Base-by-base conservation (phyloP, 2,329 filamentous ascomycete species). In the Chalaropsis ovoidea region DNA sequence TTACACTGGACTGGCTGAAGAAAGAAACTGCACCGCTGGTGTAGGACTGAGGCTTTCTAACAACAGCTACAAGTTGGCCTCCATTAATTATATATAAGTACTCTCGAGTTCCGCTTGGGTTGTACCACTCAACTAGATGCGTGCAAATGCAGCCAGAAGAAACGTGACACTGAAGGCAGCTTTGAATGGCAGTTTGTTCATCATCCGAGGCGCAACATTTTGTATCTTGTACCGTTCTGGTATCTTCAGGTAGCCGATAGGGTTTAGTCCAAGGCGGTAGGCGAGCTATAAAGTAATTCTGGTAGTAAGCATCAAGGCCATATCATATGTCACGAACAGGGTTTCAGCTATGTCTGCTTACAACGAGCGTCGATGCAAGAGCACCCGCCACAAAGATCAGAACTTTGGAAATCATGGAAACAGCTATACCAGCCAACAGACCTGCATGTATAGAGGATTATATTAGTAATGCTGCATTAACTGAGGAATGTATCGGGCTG, bases 1-100 rank as follows among this genome's bases (percentile, higher is more conserved):
- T 88, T 70, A 89, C 90, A 1, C 77, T 83, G 74, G 82, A 82
- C 65, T 99, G 93, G 93, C 78, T 99, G 71, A 82, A 89, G 77
- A 84, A 89, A 72, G 94, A 99, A 78, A 95, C 89, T 6, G 52
- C 63, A 7, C 42, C 31, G 15, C n/a, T 65, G 45, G 54, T n/a
- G 17, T 22, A 13, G 68, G 49, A 35, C 24, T 67, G 64, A 27
- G 52, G 52, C 24, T 35, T 1, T 7, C 4, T 3, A 39, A 39
- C 8, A 10, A 10, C 35, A 39, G 8, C 35, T 39, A 39, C 35
- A 39, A 39, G 8, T 1, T 6, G 4, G 1, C 1, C 35, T 1
- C 5, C 5, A 39, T 66, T 11, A 19, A 56, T 56, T 56, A 39
- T 35, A 54, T 39, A 35, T 60, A 47, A 45, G 41, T 31, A 8